phyloP scores from a whole-genome alignment of 202 grass and related monocot species.

The Carex sylvatica region DNA sequence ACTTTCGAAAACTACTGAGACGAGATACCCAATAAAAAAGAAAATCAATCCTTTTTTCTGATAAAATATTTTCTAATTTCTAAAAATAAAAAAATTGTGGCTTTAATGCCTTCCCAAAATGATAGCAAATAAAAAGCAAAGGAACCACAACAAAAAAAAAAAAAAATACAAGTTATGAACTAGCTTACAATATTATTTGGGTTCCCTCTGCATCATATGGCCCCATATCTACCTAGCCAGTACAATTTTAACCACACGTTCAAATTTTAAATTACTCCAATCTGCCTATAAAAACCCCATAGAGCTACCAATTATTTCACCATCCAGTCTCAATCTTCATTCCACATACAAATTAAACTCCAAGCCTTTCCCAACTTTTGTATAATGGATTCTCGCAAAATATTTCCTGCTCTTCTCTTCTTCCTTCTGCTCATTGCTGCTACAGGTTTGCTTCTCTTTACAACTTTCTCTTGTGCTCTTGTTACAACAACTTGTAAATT shows the following conservation, averaged over 20 bases:
- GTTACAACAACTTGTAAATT: not conserved
- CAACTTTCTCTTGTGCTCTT: not conserved
- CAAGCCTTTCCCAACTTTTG: not conserved
- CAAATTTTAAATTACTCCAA: not conserved
- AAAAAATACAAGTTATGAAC: no score
- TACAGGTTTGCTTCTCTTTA: conserved; percentile 31
- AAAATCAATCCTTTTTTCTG: no score
- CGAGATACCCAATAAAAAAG: no score
- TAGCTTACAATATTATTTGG: no score
- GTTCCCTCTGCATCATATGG: no score
- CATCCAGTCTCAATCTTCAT: not conserved
- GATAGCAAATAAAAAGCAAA: no score
- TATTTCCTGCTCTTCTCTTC: conserved; percentile 34
- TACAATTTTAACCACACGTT: not conserved
- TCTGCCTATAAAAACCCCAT: conserved; percentile 16
- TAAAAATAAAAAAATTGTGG: no score
- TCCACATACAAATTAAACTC: not conserved
- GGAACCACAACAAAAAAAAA: no score
- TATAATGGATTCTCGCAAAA: conserved; percentile 27
- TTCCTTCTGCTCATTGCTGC: conserved; percentile 41
- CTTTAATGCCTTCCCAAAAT: no score
- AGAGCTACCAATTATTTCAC: not conserved
- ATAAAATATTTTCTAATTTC: no score
- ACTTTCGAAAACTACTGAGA: no score
- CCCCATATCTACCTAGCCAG: not conserved